Evolutionary conservation across 2,329 filamentous ascomycete genomes (phyloP), one percentile per base, ranked within the genome.

Genomic region (Nemania sp.): DNA sequence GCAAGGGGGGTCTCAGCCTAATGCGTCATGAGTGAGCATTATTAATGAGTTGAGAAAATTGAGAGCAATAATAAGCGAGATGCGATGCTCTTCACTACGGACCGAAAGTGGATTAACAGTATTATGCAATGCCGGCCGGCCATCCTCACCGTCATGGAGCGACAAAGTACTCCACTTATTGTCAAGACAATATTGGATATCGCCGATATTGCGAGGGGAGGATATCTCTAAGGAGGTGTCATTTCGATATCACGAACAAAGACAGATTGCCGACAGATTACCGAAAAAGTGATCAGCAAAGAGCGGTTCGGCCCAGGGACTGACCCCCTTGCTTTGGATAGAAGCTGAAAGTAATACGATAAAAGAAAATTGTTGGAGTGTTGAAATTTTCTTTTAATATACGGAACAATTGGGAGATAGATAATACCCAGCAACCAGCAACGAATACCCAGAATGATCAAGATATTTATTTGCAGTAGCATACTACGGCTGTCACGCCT

Each of bases 221-320:
- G n/a, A 24, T 6, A 13, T 22, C 22, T 24, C 20, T 10, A 8
- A n/a, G n/a, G n/a, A n/a, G n/a, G n/a, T 24, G 11, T 49, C n/a
- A 49, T 49, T 13, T 24, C 45, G 20, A 24, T 24, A 49, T 49
- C 13, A 24, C 11, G 18, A 22, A 52, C 11, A 8, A 43, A 45
- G n/a, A 55, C 15, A 32, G 47, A 47, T 47, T 60, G 38, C 55
- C 32, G 47, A 57, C n/a, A 54, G 52, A 53, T 57, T 62, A 35
- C 41, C 45, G 47, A 69, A 29, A 62, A 55, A 51, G 18, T 5
- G 22, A 26, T 26, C 4, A 2, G 41, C n/a, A 7, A 52, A 51
- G 18, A 51, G 18, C 35, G 32, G 20, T 5, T n/a, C 1, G n/a
- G 11, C 26, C n/a, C 24, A 5, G 32, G 32, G 11, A n/a, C n/a